Percentiles rank a stretch among this genome's conserved stretches.
These are phyloP conservation scores for Yamadazyma paraphyllophila DNA, from an alignment of 805 yeast species.

Conservation along the genomic window DNA sequence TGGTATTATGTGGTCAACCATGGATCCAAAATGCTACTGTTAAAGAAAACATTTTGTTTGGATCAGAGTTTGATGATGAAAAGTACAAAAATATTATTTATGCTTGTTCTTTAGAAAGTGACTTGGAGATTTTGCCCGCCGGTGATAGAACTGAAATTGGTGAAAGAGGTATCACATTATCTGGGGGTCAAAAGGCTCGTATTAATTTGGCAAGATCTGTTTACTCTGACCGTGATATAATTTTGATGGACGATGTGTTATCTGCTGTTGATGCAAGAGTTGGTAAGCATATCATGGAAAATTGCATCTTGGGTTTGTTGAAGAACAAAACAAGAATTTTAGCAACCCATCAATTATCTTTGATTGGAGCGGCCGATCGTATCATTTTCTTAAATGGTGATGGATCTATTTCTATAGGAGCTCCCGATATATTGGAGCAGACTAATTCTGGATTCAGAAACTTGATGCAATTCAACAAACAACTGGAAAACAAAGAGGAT, in stretches of 20 bases:
- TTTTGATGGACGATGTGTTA: conserved; percentile 34
- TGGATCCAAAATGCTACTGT: conserved; percentile 39
- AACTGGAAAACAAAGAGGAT: conserved; percentile 17
- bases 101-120: conserved; percentile 31
- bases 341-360: conserved; percentile 37
- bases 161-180: conserved; percentile 36
- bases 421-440: conserved; percentile 22
- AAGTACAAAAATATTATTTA: conserved; percentile 26
- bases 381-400: conserved; percentile 32
- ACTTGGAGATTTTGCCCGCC: conserved; percentile 31
- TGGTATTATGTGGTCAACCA: conserved; percentile 32
- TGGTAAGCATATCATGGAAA: conserved; percentile 34
- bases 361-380: conserved; percentile 32
- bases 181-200: conserved; percentile 40
- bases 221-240: conserved; percentile 29
- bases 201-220: conserved; percentile 37
- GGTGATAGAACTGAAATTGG: conserved; percentile 39
- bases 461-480: conserved; percentile 26
- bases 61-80: conserved; percentile 21
- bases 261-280: conserved; percentile 40
- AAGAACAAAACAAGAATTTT: conserved; percentile 32
- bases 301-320: conserved; percentile 28
- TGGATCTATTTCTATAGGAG: conserved; percentile 30
- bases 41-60: conserved; percentile 32
- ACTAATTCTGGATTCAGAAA: conserved; percentile 26